A percentile compares a stretch with the other conserved stretches of the same genome.
Conservation (phyloP, 2,329 filamentous ascomycete species). For the Thielaviopsis punctulata region DNA sequence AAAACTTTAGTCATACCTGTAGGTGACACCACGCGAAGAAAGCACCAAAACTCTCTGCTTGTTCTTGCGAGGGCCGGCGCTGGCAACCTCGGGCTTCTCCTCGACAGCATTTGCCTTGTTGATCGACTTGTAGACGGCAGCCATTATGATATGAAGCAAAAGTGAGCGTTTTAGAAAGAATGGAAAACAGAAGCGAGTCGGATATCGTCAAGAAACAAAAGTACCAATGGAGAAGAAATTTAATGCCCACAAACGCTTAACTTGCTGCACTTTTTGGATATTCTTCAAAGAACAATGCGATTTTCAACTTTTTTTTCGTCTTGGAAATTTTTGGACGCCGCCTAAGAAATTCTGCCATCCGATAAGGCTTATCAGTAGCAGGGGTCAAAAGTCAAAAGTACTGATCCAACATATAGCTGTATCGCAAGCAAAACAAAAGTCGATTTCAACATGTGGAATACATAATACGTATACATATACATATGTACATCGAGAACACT, state of each 20-base stretch:
- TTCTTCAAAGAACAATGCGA: background rate
- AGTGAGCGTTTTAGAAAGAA: background rate
- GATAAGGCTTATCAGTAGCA: conserved; percentile 12
- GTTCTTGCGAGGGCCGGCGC: conserved; percentile 39
- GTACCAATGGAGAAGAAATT: background rate
- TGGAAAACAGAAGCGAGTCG: background rate
- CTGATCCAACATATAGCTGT: background rate
- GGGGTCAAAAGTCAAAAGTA: conserved; percentile 5
- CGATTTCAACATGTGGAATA: no score
- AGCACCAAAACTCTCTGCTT: conserved; percentile 73
- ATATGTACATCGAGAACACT: no score
- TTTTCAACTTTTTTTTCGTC: conserved; percentile 7
- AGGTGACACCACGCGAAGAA: conserved; percentile 82
- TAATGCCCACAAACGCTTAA: background rate
- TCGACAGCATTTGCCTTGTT: conserved; percentile 40
- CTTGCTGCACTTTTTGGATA: conserved; percentile 7
- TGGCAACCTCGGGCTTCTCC: conserved; percentile 25
- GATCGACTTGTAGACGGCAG: conserved; percentile 58
- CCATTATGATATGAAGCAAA: conserved; percentile 31
- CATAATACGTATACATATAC: no score
- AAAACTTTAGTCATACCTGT: conserved; percentile 36
- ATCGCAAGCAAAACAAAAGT: no score
- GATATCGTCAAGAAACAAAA: background rate
- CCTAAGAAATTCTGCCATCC: conserved; percentile 2
- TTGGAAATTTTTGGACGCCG: conserved; percentile 11